These are phyloP conservation scores for Fusarium incarnatum DNA, from an alignment of 2,329 filamentous ascomycete species.

Conservation along the genomic window DNA sequence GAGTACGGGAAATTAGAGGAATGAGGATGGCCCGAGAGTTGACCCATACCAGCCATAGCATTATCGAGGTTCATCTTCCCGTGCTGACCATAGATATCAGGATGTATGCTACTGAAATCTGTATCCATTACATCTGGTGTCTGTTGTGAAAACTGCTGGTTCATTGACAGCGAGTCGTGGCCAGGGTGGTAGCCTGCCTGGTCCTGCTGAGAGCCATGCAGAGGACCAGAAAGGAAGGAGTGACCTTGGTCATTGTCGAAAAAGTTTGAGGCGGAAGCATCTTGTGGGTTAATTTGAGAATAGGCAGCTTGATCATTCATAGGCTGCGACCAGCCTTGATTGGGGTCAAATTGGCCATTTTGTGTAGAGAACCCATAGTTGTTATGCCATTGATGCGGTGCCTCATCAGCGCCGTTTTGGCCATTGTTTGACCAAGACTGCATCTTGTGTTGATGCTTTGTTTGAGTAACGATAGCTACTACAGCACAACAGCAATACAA, in stretches of 20 bases:
- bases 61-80: conserved; percentile 48
- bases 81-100: conserved; percentile 54
- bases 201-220: conserved; percentile 48
- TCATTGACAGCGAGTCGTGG: conserved; percentile 49
- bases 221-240: conserved; percentile 48
- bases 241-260: conserved; percentile 52
- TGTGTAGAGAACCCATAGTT: conserved; percentile 51
- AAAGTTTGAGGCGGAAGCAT: conserved; percentile 50
- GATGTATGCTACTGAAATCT: conserved; percentile 52
- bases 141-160: conserved; percentile 51
- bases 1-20: conserved; percentile 52
- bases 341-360: conserved; percentile 54
- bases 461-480: conserved; percentile 38
- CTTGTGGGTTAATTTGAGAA: conserved; percentile 50
- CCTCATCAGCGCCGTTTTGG: conserved; percentile 53
- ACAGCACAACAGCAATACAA: conserved; percentile 40
- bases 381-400: conserved; percentile 51
- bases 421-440: conserved; percentile 55
- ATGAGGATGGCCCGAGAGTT: conserved; percentile 49
- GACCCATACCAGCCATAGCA: conserved; percentile 48
- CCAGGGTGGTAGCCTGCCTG: conserved; percentile 49
- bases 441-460: conserved; percentile 49
- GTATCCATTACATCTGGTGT: conserved; percentile 54
- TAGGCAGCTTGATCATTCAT: conserved; percentile 51
- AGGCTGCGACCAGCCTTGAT: conserved; percentile 54